Evolutionary conservation across 2,329 filamentous ascomycete genomes (phyloP).

Genomic region (Aspergillus pseudoterreus): DNA sequence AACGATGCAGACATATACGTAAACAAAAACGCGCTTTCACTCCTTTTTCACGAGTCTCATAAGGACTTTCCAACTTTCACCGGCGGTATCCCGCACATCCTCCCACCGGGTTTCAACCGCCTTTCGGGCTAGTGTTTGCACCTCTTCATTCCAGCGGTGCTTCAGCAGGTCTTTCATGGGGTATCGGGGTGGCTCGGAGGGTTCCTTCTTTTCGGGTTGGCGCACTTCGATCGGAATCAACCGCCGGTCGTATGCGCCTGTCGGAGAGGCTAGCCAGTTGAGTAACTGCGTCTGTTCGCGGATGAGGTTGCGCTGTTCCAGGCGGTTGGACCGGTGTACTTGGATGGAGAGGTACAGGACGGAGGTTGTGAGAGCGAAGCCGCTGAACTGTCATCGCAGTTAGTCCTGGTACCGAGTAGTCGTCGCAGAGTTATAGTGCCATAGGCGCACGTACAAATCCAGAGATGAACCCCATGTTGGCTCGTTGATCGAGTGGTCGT

Average conservation of each 20-base stretch:
- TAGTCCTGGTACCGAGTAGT: conserved; percentile 1
- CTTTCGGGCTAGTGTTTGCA: conserved; percentile 64
- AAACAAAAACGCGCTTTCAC: conserved; percentile 13
- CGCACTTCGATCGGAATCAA: conserved; percentile 15
- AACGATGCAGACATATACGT: conserved; percentile 2
- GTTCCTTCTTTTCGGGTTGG: neutral
- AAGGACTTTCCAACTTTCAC: conserved; percentile 52
- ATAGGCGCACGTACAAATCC: conserved; percentile 60
- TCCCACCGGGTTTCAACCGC: conserved; percentile 65
- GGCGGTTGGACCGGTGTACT: conserved; percentile 66
- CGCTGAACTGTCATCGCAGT: conserved; percentile 57
- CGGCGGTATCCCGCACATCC: conserved; percentile 46
- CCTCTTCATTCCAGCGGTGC: conserved; percentile 73
- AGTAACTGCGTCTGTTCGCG: conserved; percentile 42
- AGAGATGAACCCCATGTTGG: conserved; percentile 18
- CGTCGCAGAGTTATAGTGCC: neutral
- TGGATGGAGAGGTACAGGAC: conserved; percentile 69
- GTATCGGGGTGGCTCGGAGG: conserved; percentile 22
- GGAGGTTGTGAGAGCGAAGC: conserved; percentile 70
- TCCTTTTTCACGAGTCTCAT: conserved; percentile 29
- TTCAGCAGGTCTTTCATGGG: conserved; percentile 65
- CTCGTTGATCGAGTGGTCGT: neutral
- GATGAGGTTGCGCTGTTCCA: conserved; percentile 42
- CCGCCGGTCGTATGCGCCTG: conserved; percentile 33
- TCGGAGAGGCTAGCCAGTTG: conserved; percentile 36